These are phyloP conservation scores for Leptographium lundbergii DNA, from an alignment of 2,329 filamentous ascomycete species.

Conservation along the genomic window DNA sequence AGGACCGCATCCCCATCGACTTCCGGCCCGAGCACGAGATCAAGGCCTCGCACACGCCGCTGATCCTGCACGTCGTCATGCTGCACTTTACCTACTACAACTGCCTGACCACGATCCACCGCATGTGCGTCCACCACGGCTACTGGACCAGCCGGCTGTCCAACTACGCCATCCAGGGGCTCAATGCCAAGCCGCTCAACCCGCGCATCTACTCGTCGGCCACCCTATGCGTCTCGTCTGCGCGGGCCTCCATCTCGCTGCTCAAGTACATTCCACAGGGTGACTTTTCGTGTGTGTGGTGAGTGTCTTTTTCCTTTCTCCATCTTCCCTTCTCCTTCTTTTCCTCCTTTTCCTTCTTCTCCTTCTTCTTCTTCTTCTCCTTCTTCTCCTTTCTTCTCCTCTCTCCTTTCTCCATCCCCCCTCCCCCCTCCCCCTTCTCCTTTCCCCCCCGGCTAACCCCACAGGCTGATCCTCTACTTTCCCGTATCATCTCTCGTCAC, in stretches of 20 bases:
- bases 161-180: constrained; percentile 86
- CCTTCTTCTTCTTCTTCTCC: too few relatives aligned
- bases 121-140: constrained; percentile 95
- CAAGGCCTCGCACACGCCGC: constrained; percentile 76
- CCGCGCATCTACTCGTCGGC: constrained; percentile 91
- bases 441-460: constrained; percentile 16
- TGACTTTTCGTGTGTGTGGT: constrained; percentile 93
- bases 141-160: constrained; percentile 95
- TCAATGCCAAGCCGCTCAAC: constrained; percentile 83
- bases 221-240: constrained; percentile 82
- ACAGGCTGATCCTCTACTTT: constrained; percentile 84
- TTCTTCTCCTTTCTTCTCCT: too few relatives aligned
- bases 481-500: constrained; percentile 91
- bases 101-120: constrained; percentile 91
- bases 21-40: constrained; percentile 98
- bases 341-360: too few relatives aligned
- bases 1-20: constrained; percentile 86
- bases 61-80: constrained; percentile 90
- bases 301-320: constrained; percentile 22
- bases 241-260: constrained; percentile 81
- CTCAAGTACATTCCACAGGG: constrained; percentile 95
- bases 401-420: background rate
- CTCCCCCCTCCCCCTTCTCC: too few relatives aligned
- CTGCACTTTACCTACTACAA: constrained; percentile 98
- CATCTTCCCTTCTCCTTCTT: too few relatives aligned